Percentiles rank a stretch among this genome's conserved stretches.
phyloP scores from a whole-genome alignment of 345 rosid genomes.

The Eucalyptus guilfoylei region DNA sequence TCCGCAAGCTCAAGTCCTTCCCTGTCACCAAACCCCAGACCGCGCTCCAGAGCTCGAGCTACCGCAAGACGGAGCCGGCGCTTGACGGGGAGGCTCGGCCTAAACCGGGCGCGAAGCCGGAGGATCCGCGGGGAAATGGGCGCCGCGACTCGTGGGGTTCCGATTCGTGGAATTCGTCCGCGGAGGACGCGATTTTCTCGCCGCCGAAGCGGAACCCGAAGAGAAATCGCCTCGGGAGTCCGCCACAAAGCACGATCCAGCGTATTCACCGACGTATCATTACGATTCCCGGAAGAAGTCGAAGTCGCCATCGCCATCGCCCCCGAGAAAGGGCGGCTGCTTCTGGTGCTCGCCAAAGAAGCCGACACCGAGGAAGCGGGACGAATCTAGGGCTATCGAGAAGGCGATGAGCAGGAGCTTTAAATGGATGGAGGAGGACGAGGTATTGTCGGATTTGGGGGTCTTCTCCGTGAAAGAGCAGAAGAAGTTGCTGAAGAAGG shows the following conservation, averaged over 20 bases:
- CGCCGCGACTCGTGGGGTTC: not conserved
- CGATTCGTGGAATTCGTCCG: not conserved
- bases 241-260: not conserved
- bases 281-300: conserved; percentile 4
- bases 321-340: conserved; percentile 36
- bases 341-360: conserved; percentile 62
- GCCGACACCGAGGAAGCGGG: conserved; percentile 1
- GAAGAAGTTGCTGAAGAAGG: conserved; percentile 39
- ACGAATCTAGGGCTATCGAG: conserved; percentile 3
- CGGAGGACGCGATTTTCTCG: conserved; percentile 1
- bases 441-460: conserved; percentile 38
- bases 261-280: not conserved
- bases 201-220: not conserved
- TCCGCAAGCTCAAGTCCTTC: conserved; percentile 63
- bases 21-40: conserved; percentile 21
- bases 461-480: conserved; percentile 45
- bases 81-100: not conserved
- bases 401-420: conserved; percentile 1
- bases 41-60: not conserved
- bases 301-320: conserved; percentile 14
- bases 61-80: not conserved
- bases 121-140: not conserved
- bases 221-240: not conserved
- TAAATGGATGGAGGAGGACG: conserved; percentile 17
- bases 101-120: not conserved